Evolutionary conservation across 306 rosid genomes (phyloP).

Genomic region (Pueraria montana): DNA sequence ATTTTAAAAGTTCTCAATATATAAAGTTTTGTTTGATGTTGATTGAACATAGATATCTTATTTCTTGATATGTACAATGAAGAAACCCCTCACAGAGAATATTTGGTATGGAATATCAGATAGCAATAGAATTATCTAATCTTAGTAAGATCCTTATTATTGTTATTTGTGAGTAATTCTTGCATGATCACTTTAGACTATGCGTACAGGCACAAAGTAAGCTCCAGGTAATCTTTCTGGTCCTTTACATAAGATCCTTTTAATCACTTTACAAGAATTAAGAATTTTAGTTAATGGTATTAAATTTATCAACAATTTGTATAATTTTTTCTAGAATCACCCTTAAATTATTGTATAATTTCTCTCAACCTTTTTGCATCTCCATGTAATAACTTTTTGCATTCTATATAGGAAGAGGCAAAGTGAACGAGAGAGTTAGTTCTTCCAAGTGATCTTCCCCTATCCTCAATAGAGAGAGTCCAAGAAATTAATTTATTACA

Average conservation of each 20-base stretch:
- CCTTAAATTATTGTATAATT: not conserved
- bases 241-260: not conserved
- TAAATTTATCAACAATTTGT: not conserved
- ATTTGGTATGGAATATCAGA: not conserved
- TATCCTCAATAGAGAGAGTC: not conserved
- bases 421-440: not conserved
- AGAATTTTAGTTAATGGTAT: not conserved
- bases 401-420: not conserved
- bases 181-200: not conserved
- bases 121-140: conserved; percentile 14
- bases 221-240: conserved; percentile 4
- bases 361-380: not conserved
- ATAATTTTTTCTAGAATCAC: not conserved
- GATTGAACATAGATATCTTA: not conserved
- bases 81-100: not conserved
- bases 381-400: not conserved
- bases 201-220: not conserved
- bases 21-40: conserved; percentile 2
- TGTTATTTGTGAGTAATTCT: not conserved
- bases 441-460: not conserved
- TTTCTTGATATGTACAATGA: not conserved
- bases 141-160: not conserved
- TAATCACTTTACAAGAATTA: not conserved
- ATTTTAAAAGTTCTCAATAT: not conserved
- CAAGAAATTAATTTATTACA: not conserved